Percentiles rank a stretch among this genome's conserved stretches.
Evolutionary conservation across 1,284 basidiomycete genomes (phyloP).

Genomic region (Pholiota adiposa): DNA sequence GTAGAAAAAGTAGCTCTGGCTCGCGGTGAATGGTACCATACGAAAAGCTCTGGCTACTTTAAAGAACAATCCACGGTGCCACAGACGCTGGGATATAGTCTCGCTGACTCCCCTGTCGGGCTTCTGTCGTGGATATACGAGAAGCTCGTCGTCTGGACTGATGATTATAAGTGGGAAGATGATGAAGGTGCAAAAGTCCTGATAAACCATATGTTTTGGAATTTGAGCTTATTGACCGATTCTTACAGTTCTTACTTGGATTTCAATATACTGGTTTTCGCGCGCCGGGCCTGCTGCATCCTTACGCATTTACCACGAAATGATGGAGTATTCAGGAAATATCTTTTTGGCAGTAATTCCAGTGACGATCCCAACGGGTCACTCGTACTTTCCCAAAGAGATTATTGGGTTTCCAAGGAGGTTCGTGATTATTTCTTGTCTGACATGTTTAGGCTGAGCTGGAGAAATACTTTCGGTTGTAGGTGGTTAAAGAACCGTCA

Average conservation of each 20-base stretch:
- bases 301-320: slow-evolving; percentile 59
- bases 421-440: slow-evolving; percentile 31
- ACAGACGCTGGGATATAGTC: slow-evolving; percentile 59
- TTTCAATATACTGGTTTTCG: slow-evolving; percentile 65
- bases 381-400: slow-evolving; percentile 53
- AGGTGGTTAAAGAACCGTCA: slow-evolving; percentile 30
- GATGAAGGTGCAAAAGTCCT: slow-evolving; percentile 35
- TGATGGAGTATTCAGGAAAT: slow-evolving; percentile 9
- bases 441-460: no score
- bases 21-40: slow-evolving; percentile 35
- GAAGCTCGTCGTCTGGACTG: slow-evolving; percentile 56
- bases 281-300: slow-evolving; percentile 57
- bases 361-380: slow-evolving; percentile 48
- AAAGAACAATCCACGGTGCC: slow-evolving; percentile 48
- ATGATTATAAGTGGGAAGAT: slow-evolving; percentile 52
- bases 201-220: background rate
- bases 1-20: slow-evolving; percentile 42
- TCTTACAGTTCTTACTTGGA: slow-evolving; percentile 55
- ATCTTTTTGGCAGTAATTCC: background rate
- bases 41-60: slow-evolving; percentile 44
- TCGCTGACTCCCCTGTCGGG: slow-evolving; percentile 60
- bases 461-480: background rate
- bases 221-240: background rate
- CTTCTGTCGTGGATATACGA: slow-evolving; percentile 66
- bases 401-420: slow-evolving; percentile 37